Conservation (phyloP, 169 alveolate genomes). For the Cryptosporidium ryanae region DNA sequence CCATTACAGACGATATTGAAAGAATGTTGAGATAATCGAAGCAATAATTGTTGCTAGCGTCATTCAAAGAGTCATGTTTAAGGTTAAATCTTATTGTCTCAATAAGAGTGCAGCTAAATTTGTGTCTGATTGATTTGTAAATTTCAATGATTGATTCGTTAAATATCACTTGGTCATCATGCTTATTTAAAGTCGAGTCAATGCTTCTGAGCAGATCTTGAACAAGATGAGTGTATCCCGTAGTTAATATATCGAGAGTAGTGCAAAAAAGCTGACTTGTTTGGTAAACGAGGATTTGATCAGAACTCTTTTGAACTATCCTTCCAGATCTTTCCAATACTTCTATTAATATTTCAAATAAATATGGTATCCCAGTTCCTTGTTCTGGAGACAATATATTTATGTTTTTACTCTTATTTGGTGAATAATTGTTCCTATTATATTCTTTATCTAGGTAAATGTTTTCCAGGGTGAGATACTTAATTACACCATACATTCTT, state of each 20-base stretch:
- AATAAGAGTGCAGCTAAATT: slow-evolving; percentile 29
- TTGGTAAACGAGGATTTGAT: slow-evolving; percentile 29
- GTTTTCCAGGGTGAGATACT: slow-evolving; percentile 34
- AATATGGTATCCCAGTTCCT: slow-evolving; percentile 36
- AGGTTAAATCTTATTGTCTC: slow-evolving; percentile 36
- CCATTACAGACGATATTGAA: slow-evolving; percentile 59
- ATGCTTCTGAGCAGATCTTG: slow-evolving; percentile 49
- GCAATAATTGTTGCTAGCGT: neutral
- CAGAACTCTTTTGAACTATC: slow-evolving; percentile 2
- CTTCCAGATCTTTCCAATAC: slow-evolving; percentile 69
- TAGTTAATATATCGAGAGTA: slow-evolving; percentile 48
- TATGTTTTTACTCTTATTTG: neutral
- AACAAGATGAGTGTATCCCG: slow-evolving; percentile 70
- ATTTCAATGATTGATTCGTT: slow-evolving; percentile 3
- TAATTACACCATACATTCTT: slow-evolving; percentile 36
- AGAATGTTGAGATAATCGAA: slow-evolving; percentile 29
- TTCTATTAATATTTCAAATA: slow-evolving; percentile 55
- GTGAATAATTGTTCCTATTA: slow-evolving; percentile 6
- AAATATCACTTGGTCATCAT: neutral
- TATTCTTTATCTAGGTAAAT: slow-evolving; percentile 2
- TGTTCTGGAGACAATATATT: slow-evolving; percentile 62
- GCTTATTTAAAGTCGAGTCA: neutral
- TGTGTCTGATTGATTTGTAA: slow-evolving; percentile 48
- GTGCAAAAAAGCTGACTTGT: slow-evolving; percentile 21
- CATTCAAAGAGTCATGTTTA: slow-evolving; percentile 1